These are phyloP conservation scores for Flaveria trinervia DNA, from an alignment of 129 eudicot species.

Conservation along the genomic window DNA sequence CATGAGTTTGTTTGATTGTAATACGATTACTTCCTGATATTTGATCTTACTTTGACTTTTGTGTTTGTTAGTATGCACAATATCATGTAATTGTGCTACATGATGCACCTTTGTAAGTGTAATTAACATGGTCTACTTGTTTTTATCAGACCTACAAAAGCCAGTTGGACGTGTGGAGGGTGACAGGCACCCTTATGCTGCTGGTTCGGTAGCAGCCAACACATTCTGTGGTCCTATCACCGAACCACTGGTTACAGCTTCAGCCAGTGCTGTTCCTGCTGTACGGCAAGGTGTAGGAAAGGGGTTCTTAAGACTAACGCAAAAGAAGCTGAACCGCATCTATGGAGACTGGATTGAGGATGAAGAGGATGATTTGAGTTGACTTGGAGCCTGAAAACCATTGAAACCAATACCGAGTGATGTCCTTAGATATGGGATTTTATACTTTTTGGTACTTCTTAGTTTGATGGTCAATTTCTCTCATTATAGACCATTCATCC, in stretches of 20 bases:
- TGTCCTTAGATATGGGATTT: conserved; percentile 2
- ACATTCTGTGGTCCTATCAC: conserved; percentile 14
- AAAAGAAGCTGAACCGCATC: conserved; percentile 57
- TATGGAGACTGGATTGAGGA: conserved; percentile 88
- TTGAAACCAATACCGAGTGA: conserved; percentile 6
- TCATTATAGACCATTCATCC: neutral
- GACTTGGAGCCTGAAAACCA: neutral
- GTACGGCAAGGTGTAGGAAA: conserved; percentile 28
- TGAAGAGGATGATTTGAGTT: conserved; percentile 31
- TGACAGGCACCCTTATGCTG: conserved; percentile 19
- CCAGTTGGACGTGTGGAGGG: conserved; percentile 44
- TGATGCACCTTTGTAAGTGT: neutral
- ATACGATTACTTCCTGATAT: no score
- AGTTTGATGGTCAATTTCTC: neutral
- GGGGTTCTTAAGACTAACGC: conserved; percentile 44
- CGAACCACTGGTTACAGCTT: conserved; percentile 21
- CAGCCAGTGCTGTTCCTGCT: conserved; percentile 29
- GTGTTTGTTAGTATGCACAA: no score
- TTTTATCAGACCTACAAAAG: conserved; percentile 47
- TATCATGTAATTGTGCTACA: no score
- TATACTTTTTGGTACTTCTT: neutral
- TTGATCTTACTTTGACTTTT: no score
- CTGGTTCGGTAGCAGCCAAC: conserved; percentile 28
- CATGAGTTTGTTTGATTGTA: no score
- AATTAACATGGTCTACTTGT: neutral